phyloP scores from a whole-genome alignment of 2,329 filamentous ascomycete species.

The Aspergillus puulaauensis region DNA sequence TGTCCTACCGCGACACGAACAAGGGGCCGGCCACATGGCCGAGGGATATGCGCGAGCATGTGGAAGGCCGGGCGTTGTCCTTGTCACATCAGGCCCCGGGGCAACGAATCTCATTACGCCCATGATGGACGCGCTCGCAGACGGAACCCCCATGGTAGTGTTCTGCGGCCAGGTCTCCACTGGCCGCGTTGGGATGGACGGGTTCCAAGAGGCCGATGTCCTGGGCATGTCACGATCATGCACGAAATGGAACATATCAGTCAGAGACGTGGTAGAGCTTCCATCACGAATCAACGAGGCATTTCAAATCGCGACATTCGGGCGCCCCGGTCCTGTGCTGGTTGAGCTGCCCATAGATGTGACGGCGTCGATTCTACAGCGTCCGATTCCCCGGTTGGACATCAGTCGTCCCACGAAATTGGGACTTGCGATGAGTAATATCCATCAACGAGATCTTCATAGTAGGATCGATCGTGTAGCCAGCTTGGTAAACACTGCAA shows the following conservation, averaged over 20 bases:
- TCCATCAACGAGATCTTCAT: constrained; percentile 24
- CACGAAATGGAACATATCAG: constrained; percentile 99
- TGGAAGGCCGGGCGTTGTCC: constrained; percentile 89
- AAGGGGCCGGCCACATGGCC: constrained; percentile 98
- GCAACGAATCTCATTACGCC: constrained; percentile 96
- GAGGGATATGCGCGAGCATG: constrained; percentile 93
- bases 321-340: constrained; percentile 88
- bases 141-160: constrained; percentile 93
- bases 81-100: constrained; percentile 94
- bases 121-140: constrained; percentile 92
- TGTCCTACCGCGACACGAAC: constrained; percentile 91
- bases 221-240: constrained; percentile 91
- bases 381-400: constrained; percentile 76
- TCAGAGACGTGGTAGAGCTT: constrained; percentile 90
- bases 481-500: constrained; percentile 86
- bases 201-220: constrained; percentile 95
- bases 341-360: constrained; percentile 97
- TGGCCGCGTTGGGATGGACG: constrained; percentile 85
- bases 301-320: constrained; percentile 94
- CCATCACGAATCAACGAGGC: constrained; percentile 95
- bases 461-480: too few species aligned
- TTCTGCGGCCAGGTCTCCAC: constrained; percentile 94
- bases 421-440: too few species aligned
- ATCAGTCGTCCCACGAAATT: constrained; percentile 59
- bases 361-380: constrained; percentile 78